phyloP scores from a whole-genome alignment of 2,329 filamentous ascomycete species.

The Tolypocladium sp. region DNA sequence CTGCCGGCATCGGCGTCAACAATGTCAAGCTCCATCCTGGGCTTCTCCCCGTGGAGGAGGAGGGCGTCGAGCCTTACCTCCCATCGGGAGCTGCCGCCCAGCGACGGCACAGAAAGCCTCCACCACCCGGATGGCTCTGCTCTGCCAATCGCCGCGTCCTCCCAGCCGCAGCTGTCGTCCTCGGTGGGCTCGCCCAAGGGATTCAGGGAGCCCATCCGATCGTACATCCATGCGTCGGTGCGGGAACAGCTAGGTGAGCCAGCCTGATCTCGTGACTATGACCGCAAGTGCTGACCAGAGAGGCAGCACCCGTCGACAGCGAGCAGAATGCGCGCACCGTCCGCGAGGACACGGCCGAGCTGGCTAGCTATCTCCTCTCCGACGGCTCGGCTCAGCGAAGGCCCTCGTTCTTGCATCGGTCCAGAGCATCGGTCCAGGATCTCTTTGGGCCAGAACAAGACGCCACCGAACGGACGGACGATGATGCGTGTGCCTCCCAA shows the following conservation, averaged over 20 bases:
- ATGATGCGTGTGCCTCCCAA: slow-evolving; percentile 25
- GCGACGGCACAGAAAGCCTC: slow-evolving; percentile 16
- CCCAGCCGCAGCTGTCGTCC: slow-evolving; percentile 25
- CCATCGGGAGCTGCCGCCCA: slow-evolving; percentile 14
- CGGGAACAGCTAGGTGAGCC: slow-evolving; percentile 48
- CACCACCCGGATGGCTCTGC: slow-evolving; percentile 11
- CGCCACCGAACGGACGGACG: slow-evolving; percentile 11
- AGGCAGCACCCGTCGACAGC: slow-evolving; percentile 51
- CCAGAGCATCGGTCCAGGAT: slow-evolving; percentile 19
- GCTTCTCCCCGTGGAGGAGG: slow-evolving; percentile 40
- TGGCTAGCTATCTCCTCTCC: slow-evolving; percentile 73
- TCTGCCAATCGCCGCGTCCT: slow-evolving; percentile 8
- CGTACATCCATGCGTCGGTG: slow-evolving; percentile 59
- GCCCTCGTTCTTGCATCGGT: slow-evolving; percentile 35
- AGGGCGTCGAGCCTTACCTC: slow-evolving; percentile 28
- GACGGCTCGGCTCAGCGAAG: slow-evolving; percentile 40
- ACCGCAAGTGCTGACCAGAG: neutral
- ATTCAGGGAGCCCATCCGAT: slow-evolving; percentile 59
- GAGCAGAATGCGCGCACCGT: slow-evolving; percentile 69
- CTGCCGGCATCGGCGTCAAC: slow-evolving; percentile 4
- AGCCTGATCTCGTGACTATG: neutral
- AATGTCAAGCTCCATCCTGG: slow-evolving; percentile 38
- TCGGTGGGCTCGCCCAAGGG: slow-evolving; percentile 23
- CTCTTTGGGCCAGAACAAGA: slow-evolving; percentile 12
- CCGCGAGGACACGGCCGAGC: slow-evolving; percentile 77